Evolutionary conservation across 805 yeast genomes (phyloP), one percentile per base, ranked within the genome.

Genomic region (Clavispora asparagi): DNA sequence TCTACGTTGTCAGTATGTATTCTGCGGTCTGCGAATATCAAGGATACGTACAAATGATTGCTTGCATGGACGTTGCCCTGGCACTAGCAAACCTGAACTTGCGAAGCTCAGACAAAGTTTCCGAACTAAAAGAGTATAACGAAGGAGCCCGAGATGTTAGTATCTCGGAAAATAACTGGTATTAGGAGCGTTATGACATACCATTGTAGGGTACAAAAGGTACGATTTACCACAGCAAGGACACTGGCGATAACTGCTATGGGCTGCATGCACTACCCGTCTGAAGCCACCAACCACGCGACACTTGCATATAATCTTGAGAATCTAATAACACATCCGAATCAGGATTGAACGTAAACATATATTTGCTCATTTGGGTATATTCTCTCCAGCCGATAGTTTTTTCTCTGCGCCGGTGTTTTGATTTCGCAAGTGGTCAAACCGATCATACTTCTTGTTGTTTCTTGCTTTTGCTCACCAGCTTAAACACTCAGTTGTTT

Each of bases 41-140:
- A 17, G 13, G 6, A 37, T 46, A 70, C 81, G 44, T 64, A 74
- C 79, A 82, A 19, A 85, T 71, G 43, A 82, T 64, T 1, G 88
- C 87, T 64, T 85, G 82, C 58, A 85, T 70, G 2, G 65, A 59
- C 29, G 74, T 73, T 6, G 83, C 74, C 60, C 95, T 73, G 12
- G 88, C 82, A 50, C 89, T 84, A 13, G 81, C 70, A 50, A 83
- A 79, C 47, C 95, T 78, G 63, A 89, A 89, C 65, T 85, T 87
- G 52, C 79, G 81, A 36, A 88, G 76, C 13, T 63, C 71, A 9
- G 77, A 63, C 41, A 76, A 69, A 0, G 95, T 84, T 39, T 78
- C 85, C 6, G 80, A 73, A 10, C 85, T 69, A 51, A 87, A 76
- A 0, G 82, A 64, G 62, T 87, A 86, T 48, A 88, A 66, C 1